Conservation (phyloP, 2,329 filamentous ascomycete species). For the Amauroascus verrucosus region DNA sequence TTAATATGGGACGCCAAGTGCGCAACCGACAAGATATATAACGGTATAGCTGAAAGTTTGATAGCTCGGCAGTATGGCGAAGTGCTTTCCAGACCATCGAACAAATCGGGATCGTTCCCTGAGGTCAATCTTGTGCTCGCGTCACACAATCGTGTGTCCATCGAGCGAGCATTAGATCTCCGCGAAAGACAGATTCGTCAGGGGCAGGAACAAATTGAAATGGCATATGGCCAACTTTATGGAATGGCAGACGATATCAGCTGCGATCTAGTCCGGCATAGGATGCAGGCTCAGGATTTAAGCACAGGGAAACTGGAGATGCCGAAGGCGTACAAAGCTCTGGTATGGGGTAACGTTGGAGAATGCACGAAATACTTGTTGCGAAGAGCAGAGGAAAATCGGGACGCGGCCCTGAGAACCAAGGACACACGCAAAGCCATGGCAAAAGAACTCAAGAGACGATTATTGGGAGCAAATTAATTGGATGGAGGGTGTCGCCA, state of each 20-base stretch:
- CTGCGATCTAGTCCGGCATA: conserved; percentile 36
- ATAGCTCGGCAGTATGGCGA: conserved; percentile 51
- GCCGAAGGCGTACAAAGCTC: conserved; percentile 45
- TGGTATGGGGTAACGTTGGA: conserved; percentile 46
- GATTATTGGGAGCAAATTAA: conserved; percentile 16
- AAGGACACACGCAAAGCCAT: conserved; percentile 44
- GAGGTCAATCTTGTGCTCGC: conserved; percentile 59
- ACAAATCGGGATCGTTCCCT: conserved; percentile 40
- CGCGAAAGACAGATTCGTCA: conserved; percentile 36
- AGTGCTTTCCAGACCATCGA: conserved; percentile 33
- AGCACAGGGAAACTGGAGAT: conserved; percentile 24
- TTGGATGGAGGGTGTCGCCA: not conserved
- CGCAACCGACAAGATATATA: conserved; percentile 60
- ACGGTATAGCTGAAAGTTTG: conserved; percentile 57
- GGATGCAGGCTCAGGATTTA: conserved; percentile 17
- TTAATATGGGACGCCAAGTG: conserved; percentile 61
- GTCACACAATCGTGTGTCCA: conserved; percentile 67
- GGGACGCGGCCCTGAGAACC: conserved; percentile 45
- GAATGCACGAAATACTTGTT: conserved; percentile 72
- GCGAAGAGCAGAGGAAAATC: conserved; percentile 47
- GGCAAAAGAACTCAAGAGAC: conserved; percentile 40
- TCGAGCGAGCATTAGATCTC: conserved; percentile 44
- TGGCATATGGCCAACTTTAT: conserved; percentile 47
- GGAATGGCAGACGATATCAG: conserved; percentile 53
- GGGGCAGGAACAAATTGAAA: conserved; percentile 35